phyloP scores from a whole-genome alignment of 805 yeast species.

The Zygotorulaspora florentina region DNA sequence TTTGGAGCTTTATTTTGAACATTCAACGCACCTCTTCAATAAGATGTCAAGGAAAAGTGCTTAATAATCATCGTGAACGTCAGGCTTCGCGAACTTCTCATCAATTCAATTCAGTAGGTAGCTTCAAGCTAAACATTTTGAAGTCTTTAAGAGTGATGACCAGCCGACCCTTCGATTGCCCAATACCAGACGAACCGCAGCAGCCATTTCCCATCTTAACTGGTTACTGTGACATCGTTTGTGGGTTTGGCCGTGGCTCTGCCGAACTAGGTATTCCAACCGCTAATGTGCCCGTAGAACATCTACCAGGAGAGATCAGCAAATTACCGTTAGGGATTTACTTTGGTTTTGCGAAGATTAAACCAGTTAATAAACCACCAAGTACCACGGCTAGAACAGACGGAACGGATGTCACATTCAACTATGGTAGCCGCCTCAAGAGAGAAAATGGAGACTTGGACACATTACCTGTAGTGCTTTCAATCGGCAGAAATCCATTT shows the following conservation, averaged over 20 bases:
- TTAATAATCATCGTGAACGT: not conserved
- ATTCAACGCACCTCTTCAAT: too few relatives aligned
- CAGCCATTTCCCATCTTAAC: slow-evolving; percentile 49
- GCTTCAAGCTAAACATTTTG: not conserved
- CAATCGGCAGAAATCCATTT: slow-evolving; percentile 94
- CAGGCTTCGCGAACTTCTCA: too few relatives aligned
- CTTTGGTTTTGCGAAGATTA: slow-evolving; percentile 66
- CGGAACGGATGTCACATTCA: slow-evolving; percentile 47
- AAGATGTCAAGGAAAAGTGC: not conserved
- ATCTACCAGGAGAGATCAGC: slow-evolving; percentile 40
- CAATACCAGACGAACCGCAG: slow-evolving; percentile 41
- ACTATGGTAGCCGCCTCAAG: slow-evolving; percentile 52
- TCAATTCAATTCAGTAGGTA: too few relatives aligned
- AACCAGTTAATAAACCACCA: slow-evolving; percentile 16
- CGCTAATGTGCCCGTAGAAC: slow-evolving; percentile 72
- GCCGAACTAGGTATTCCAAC: slow-evolving; percentile 93
- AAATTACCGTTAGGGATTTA: slow-evolving; percentile 74
- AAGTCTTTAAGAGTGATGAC: slow-evolving; percentile 2
- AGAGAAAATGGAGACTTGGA: slow-evolving; percentile 37
- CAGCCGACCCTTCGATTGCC: slow-evolving; percentile 23
- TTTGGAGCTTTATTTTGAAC: too few relatives aligned
- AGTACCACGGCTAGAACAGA: slow-evolving; percentile 35
- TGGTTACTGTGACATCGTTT: slow-evolving; percentile 46
- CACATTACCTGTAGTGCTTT: slow-evolving; percentile 83
- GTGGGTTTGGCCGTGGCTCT: slow-evolving; percentile 96